Percentiles rank a stretch among this genome's conserved stretches.
These are phyloP conservation scores for Bremia lactucae DNA, from an alignment of 352 stramenopile species.

Conservation along the genomic window DNA sequence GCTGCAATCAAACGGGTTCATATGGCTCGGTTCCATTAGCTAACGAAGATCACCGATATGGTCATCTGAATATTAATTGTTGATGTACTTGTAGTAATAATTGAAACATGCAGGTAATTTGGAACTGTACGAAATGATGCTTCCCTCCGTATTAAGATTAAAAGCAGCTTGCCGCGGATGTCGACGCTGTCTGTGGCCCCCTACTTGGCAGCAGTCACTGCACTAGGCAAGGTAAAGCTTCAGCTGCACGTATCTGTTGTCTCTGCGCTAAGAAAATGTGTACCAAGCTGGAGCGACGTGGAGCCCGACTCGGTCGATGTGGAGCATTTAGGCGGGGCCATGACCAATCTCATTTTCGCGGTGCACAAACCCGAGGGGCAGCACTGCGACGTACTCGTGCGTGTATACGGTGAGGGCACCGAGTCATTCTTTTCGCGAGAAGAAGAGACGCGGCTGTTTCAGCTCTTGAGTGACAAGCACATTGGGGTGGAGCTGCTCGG, in stretches of 20 bases:
- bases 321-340: conserved; percentile 59
- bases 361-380: conserved; percentile 58
- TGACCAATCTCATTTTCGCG: conserved; percentile 82
- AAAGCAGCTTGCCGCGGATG: too few relatives aligned
- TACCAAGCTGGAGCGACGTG: conserved; percentile 46
- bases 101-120: too few relatives aligned
- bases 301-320: conserved; percentile 48
- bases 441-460: conserved; percentile 71
- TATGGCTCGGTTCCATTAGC: too few relatives aligned
- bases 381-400: conserved; percentile 58
- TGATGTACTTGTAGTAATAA: too few relatives aligned
- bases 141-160: too few relatives aligned
- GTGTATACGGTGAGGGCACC: conserved; percentile 73
- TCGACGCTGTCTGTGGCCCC: conserved; percentile 44
- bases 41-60: too few relatives aligned
- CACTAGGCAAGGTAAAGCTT: conserved; percentile 56
- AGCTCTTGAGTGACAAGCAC: conserved; percentile 52
- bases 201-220: conserved; percentile 19
- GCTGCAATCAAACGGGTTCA: too few relatives aligned
- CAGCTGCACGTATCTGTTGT: conserved; percentile 64
- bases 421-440: conserved; percentile 70
- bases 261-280: conserved; percentile 37
- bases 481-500: conserved; percentile 68
- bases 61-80: too few relatives aligned
- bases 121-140: too few relatives aligned